These are phyloP conservation scores for Hordeum marinum DNA, from an alignment of 176 grass and related monocot species.

Conservation along the genomic window DNA sequence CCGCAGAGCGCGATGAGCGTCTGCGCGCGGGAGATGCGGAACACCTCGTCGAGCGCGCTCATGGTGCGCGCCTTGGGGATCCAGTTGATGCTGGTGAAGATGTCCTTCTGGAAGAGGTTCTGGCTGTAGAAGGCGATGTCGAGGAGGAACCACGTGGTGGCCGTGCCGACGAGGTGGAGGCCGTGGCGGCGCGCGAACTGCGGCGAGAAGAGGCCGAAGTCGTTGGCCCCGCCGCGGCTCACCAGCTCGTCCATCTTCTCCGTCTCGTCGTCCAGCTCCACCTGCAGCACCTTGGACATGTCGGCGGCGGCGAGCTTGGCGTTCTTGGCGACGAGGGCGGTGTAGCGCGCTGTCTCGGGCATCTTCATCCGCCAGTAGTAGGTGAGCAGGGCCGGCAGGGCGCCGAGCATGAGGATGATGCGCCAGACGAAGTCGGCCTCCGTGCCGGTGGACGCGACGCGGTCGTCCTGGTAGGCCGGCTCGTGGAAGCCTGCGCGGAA, in stretches of 20 bases:
- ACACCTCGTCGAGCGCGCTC: conserved; percentile 70
- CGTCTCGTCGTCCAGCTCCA: conserved; percentile 43
- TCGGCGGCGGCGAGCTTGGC: conserved; percentile 68
- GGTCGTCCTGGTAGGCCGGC: conserved; percentile 35
- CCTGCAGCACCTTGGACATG: conserved; percentile 58
- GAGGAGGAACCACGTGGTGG: conserved; percentile 61
- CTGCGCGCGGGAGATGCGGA: conserved; percentile 57
- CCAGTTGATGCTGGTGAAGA: conserved; percentile 59
- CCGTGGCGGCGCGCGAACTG: conserved; percentile 59
- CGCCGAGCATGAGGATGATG: conserved; percentile 63
- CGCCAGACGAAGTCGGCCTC: conserved; percentile 65
- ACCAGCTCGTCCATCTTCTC: conserved; percentile 18
- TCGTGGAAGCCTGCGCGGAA: conserved; percentile 32
- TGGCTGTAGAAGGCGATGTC: conserved; percentile 87
- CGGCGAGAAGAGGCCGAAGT: conserved; percentile 50
- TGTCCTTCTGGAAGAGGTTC: conserved; percentile 86
- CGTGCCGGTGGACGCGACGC: neutral
- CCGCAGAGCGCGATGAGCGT: conserved; percentile 62
- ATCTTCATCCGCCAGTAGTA: conserved; percentile 83
- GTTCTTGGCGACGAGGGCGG: conserved; percentile 62
- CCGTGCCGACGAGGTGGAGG: conserved; percentile 50
- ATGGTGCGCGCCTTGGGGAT: conserved; percentile 47
- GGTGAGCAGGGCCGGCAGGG: conserved; percentile 39
- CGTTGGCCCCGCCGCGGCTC: neutral
- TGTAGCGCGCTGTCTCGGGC: conserved; percentile 84